Evolutionary conservation across 2,329 filamentous ascomycete genomes (phyloP), one percentile per base, ranked within the genome.

Genomic region (Pseudogymnoascus sp.): DNA sequence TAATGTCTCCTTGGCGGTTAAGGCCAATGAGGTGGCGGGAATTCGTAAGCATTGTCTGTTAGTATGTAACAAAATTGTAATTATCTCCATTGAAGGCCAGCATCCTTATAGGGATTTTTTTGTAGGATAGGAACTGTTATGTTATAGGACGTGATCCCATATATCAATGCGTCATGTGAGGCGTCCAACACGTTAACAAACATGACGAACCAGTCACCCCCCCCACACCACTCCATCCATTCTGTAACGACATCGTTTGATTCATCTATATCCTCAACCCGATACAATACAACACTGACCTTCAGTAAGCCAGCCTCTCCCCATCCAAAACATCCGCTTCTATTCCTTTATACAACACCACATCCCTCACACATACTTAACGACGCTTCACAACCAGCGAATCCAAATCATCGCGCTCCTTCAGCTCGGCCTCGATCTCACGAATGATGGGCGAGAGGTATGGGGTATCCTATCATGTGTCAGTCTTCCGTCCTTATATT

Each of bases 351-450:
- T 47, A 47, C 42, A 47, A 26, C 21, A 3, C 21, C 42, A 1
- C 18, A 5, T n/a, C 11, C 39, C 21, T 47, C 21, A 14, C 16
- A 1, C 40, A 42, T 2, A 21, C 23, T 59, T 60, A 60, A 60
- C 54, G 54, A 65, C 66, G 69, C 73, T 76, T 81, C 70, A 89
- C 77, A 66, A 84, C 77, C 79, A 90, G 81, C 68, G 82, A 79
- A 75, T 90, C 88, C 70, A 90, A 77, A 73, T 90, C 87, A 69
- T 81, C 80, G 68, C 86, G 83, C 78, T 91, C 88, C 72, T 81
- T 82, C 69, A 79, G 75, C 79, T 89, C 87, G 63, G 81, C 78
- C 77, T 89, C 85, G 71, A 91, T 83, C 75, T 88, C 84, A 69
- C 80, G 78, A 75, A 91, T 89, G 74, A 89, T 83, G 39, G 83